Percentiles rank a stretch among this genome's conserved stretches.
These are phyloP conservation scores for Thermothelomyces thermophilus DNA, from an alignment of 2,329 filamentous ascomycete genomes.

Conservation along the genomic window DNA sequence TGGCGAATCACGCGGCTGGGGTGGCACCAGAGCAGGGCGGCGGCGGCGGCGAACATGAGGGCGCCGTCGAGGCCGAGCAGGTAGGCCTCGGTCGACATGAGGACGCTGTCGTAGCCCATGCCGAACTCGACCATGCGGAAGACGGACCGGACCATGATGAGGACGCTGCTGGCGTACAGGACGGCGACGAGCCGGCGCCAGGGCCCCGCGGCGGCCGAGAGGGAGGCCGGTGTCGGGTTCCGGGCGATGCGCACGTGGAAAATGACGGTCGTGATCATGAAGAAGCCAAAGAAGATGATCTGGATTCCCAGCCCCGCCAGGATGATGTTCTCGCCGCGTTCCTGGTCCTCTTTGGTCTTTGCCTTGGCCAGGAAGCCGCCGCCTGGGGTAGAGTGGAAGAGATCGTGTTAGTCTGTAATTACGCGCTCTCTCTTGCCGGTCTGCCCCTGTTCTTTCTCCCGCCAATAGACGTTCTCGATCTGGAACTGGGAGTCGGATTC, in stretches of 20 bases:
- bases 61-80: conserved; percentile 33
- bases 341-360: conserved; percentile 27
- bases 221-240: conserved; percentile 27
- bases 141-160: conserved; percentile 43
- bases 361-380: conserved; percentile 35
- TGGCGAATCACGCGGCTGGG: conserved; percentile 14
- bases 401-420: not conserved
- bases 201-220: conserved; percentile 11
- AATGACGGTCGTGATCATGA: conserved; percentile 38
- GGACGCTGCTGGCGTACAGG: conserved; percentile 37
- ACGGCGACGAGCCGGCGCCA: conserved; percentile 30
- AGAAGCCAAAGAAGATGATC: conserved; percentile 44
- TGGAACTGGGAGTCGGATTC: no score
- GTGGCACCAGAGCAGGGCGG: conserved; percentile 18
- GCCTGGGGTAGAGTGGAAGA: conserved; percentile 24
- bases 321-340: conserved; percentile 36
- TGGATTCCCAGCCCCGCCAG: conserved; percentile 44
- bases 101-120: conserved; percentile 36
- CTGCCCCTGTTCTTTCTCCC: no score
- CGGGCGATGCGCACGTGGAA: conserved; percentile 41
- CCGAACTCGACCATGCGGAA: conserved; percentile 44
- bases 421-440: no score
- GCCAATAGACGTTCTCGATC: no score
- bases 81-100: conserved; percentile 40
- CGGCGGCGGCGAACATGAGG: conserved; percentile 24